Percentiles rank a stretch among this genome's conserved stretches.
Conservation (phyloP, 192 early-diverging fungal genomes). For the Gigaspora rosea region DNA sequence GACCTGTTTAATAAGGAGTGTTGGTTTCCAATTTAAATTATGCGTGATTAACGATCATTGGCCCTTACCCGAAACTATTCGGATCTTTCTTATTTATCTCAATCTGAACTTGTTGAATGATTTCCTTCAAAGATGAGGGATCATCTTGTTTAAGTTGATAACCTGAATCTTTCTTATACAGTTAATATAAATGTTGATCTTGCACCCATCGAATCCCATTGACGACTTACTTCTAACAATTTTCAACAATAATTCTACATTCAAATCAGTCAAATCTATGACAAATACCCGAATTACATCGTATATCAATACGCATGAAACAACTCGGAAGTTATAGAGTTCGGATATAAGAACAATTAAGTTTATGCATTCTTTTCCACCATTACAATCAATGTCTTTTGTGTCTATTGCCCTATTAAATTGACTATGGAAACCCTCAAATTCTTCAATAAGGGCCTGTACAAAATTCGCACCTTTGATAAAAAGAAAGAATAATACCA, state of each 20-base stretch:
- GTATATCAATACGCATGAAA: constrained; percentile 85
- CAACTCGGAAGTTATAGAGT: constrained; percentile 88
- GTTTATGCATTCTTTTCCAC: constrained; percentile 77
- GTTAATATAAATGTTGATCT: not conserved
- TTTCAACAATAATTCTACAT: constrained; percentile 86
- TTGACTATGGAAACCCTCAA: constrained; percentile 59
- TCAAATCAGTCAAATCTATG: constrained; percentile 73
- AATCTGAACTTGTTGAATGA: constrained; percentile 72
- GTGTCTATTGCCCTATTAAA: constrained; percentile 47
- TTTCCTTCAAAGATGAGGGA: constrained; percentile 87
- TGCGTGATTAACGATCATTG: not conserved
- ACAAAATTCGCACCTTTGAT: constrained; percentile 66
- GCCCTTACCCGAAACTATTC: constrained; percentile 44
- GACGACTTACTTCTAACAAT: constrained; percentile 64
- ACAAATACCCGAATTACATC: constrained; percentile 79
- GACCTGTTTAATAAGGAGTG: constrained; percentile 39
- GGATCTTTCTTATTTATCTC: constrained; percentile 49
- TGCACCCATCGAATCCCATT: not conserved
- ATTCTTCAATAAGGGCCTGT: constrained; percentile 72
- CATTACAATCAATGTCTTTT: constrained; percentile 38
- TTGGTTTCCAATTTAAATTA: not conserved
- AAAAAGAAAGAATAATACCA: constrained; percentile 1
- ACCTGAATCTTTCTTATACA: constrained; percentile 59
- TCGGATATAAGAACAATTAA: constrained; percentile 78
- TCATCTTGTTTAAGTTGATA: constrained; percentile 89